Evolutionary conservation across 495 filamentous ascomycete genomes (phyloP).

Genomic region (Terfezia claveryi): DNA sequence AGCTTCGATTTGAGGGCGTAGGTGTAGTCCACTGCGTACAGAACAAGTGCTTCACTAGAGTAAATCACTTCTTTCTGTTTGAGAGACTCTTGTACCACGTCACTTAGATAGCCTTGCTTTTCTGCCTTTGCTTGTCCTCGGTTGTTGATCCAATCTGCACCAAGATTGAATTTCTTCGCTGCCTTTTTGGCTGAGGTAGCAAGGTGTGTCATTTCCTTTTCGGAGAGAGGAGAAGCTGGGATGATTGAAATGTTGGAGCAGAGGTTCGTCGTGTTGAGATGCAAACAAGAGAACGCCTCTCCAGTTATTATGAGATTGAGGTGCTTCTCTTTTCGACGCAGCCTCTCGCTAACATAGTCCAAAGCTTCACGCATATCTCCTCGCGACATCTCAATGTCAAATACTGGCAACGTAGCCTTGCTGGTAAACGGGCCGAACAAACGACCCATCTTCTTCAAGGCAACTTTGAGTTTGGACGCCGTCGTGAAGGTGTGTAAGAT

Average conservation of each 20-base stretch:
- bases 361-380: conserved; percentile 7
- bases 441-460: not conserved
- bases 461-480: no score
- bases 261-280: conserved; percentile 8
- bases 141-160: conserved; percentile 11
- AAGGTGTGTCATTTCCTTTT: conserved; percentile 1
- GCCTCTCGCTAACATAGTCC: conserved; percentile 17
- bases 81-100: conserved; percentile 1
- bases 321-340: conserved; percentile 10
- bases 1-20: conserved; percentile 13
- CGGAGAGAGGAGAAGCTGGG: conserved; percentile 5
- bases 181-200: conserved; percentile 7
- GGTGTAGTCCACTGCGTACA: conserved; percentile 14
- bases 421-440: not conserved
- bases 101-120: not conserved
- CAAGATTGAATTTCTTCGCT: conserved; percentile 12
- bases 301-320: conserved; percentile 13
- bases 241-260: conserved; percentile 4
- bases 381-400: conserved; percentile 5
- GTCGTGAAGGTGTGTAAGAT: no score
- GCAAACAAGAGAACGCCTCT: conserved; percentile 11
- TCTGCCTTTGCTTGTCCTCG: conserved; percentile 4
- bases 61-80: conserved; percentile 17
- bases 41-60: conserved; percentile 17
- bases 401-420: not conserved